Evolutionary conservation across 177 flowering plant species (phyloP).

Genomic region (Vitis hybrid): DNA sequence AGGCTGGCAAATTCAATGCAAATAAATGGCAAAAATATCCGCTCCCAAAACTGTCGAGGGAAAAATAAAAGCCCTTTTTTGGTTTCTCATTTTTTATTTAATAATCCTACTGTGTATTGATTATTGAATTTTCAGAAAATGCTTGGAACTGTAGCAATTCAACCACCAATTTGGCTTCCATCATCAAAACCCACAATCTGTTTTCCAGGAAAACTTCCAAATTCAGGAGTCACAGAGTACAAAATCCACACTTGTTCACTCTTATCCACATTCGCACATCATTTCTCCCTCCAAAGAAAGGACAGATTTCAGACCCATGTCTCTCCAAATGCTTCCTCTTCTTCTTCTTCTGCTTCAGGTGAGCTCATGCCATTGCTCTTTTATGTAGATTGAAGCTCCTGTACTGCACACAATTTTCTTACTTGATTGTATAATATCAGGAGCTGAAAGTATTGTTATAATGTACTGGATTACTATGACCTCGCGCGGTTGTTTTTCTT

Average conservation of each 20-base stretch:
- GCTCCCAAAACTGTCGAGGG: no score
- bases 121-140: background rate
- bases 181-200: constrained; percentile 10
- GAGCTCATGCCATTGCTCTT: background rate
- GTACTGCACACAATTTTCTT: no score
- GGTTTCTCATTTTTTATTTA: no score
- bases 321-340: constrained; percentile 22
- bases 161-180: constrained; percentile 9
- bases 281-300: constrained; percentile 3
- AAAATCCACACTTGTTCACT: background rate
- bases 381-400: background rate
- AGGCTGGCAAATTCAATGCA: no score
- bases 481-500: background rate
- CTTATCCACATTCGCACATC: constrained; percentile 8
- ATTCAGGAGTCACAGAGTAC: background rate
- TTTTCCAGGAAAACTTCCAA: constrained; percentile 5
- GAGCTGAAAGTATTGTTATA: no score
- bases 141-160: constrained; percentile 14
- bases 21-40: no score
- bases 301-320: constrained; percentile 16
- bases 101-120: no score
- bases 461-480: no score
- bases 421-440: no score
- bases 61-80: no score
- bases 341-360: constrained; percentile 38